Base-by-base conservation (phyloP, 1,284 basidiomycete genomes). In the Puccinia triticina region DNA sequence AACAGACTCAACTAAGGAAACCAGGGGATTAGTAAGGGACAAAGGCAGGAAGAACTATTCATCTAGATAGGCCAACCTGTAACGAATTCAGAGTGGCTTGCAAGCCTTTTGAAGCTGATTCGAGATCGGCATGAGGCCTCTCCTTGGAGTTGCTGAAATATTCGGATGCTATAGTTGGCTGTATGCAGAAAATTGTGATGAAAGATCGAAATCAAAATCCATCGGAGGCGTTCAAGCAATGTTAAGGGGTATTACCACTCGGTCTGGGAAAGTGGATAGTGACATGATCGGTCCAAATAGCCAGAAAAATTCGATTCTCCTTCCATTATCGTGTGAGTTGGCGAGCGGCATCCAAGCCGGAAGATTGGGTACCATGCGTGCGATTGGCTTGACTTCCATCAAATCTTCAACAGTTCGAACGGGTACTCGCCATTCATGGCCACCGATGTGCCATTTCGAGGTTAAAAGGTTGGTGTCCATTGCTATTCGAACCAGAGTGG, bases 131-230 rank as follows among this genome's bases (percentile, higher is more conserved):
- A 12, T 90, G 89, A 59, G 91, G 89, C 43, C 93, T 90, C 82
- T 92, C 92, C n/a, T 92, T 91, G 0, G 93, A 91, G 43, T 95
- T 92, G 0, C 93, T 91, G 87, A 96, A 97, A 86, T 95, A 96
- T 0, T 91, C 90, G 83, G 91, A 89, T 14, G 92, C 90, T 81
- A 98, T 91, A 26, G 88, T 88, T 14, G 94, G 93, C 95, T 96
- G 84, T 16, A 21, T 26, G 26, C n/a, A 32, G 7, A 26, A 53
- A 4, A 37, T 1, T 37, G 29, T 14, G 21, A 53, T 53, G 2
- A 37, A 57, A 61, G n/a, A 74, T 61, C 26, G n/a, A 34, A 57
- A 73, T 43, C 4, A 43, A 43, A 43, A 43, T 43, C 7, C 40
- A 74, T 50, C 61, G 2, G 50, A 61, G 18, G 12, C 64, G 23